These are phyloP conservation scores for Ophiostoma perfectum DNA, from an alignment of 2,329 filamentous ascomycete genomes.

Conservation along the genomic window DNA sequence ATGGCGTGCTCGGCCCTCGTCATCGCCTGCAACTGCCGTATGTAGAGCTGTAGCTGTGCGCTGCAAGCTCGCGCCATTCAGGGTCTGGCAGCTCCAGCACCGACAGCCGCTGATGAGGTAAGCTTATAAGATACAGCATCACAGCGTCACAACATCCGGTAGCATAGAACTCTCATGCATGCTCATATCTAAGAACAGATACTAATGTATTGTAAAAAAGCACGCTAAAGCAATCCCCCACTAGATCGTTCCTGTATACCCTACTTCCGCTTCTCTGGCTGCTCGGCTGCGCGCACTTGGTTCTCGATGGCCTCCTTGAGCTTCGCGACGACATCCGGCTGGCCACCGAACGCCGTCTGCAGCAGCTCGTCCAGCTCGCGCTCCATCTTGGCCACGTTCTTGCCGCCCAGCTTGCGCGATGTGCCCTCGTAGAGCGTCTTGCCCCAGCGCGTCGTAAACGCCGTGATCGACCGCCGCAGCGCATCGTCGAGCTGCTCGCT, in stretches of 20 bases:
- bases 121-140: too few species aligned
- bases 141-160: too few species aligned
- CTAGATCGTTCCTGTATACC: neutral
- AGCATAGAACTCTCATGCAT: too few species aligned
- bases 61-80: too few species aligned
- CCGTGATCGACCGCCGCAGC: constrained; percentile 56
- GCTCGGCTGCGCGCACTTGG: constrained; percentile 35
- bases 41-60: too few species aligned
- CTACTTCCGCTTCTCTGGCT: constrained; percentile 28
- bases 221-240: too few species aligned
- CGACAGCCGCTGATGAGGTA: too few species aligned
- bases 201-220: too few species aligned
- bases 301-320: constrained; percentile 54
- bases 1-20: neutral
- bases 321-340: constrained; percentile 54
- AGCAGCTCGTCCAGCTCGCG: constrained; percentile 54
- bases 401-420: constrained; percentile 44
- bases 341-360: constrained; percentile 52
- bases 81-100: too few species aligned
- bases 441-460: constrained; percentile 58
- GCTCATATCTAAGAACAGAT: too few species aligned
- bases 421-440: constrained; percentile 46
- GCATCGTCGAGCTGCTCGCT: constrained; percentile 61
- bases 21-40: neutral
- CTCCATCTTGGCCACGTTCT: constrained; percentile 49